Conservation (phyloP, 768 basidiomycete species). For the Termitomyces sp. region DNA sequence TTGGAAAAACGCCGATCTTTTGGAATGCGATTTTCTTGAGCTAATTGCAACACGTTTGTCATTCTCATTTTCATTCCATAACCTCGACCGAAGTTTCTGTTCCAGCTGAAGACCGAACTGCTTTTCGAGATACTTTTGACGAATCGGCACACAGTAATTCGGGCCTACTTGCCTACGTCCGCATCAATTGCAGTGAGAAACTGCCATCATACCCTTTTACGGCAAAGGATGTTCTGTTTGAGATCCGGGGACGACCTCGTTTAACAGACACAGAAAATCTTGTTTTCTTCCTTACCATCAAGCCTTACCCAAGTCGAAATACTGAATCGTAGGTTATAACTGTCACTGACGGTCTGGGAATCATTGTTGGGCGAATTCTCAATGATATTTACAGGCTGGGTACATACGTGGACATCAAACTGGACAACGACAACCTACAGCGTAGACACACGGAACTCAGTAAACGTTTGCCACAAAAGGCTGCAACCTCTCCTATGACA, state of each 20-base stretch:
- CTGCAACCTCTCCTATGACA: conserved; percentile 21
- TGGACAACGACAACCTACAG: conserved; percentile 81
- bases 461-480: conserved; percentile 25
- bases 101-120: conserved; percentile 55
- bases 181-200: conserved; percentile 48
- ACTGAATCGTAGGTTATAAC: conserved; percentile 68
- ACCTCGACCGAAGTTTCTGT: conserved; percentile 4
- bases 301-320: conserved; percentile 75
- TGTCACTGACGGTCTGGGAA: background rate
- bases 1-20: conserved; percentile 70
- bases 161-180: conserved; percentile 58
- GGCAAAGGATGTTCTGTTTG: conserved; percentile 58
- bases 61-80: background rate
- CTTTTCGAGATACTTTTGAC: conserved; percentile 56
- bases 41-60: conserved; percentile 57
- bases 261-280: conserved; percentile 39
- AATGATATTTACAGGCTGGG: conserved; percentile 47
- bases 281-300: conserved; percentile 74
- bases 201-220: conserved; percentile 18
- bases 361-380: background rate
- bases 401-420: conserved; percentile 77
- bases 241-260: conserved; percentile 66
- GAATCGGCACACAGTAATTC: conserved; percentile 45
- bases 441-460: conserved; percentile 49
- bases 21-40: conserved; percentile 64